Evolutionary conservation across 2,329 filamentous ascomycete genomes (phyloP).

Genomic region (Stemphylium vesicarium): DNA sequence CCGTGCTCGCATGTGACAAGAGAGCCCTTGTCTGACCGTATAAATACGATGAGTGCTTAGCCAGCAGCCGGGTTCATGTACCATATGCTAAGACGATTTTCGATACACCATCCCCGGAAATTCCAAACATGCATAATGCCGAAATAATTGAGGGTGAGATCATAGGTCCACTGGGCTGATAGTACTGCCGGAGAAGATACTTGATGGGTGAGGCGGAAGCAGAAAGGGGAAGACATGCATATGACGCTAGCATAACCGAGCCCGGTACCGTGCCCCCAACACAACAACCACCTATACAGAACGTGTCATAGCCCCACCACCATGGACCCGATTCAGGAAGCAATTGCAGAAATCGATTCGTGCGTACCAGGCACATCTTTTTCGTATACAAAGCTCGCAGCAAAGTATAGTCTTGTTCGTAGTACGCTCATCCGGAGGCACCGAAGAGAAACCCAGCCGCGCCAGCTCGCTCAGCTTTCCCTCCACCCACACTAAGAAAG

Average conservation of each 20-base stretch:
- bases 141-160: slow-evolving; percentile 3
- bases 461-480: neutral
- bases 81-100: slow-evolving; percentile 4
- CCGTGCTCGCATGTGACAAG: no score
- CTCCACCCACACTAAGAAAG: neutral
- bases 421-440: no score
- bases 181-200: slow-evolving; percentile 7
- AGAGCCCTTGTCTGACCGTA: neutral
- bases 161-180: neutral
- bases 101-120: slow-evolving; percentile 6
- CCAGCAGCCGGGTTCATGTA: slow-evolving; percentile 2
- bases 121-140: slow-evolving; percentile 7
- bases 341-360: no score
- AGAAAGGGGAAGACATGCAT: slow-evolving; percentile 14
- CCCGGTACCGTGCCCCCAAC: no score
- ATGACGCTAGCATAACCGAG: slow-evolving; percentile 19
- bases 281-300: no score
- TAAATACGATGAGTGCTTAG: neutral
- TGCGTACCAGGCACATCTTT: no score
- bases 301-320: no score
- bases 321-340: no score
- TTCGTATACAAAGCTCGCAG: no score
- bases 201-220: slow-evolving; percentile 4
- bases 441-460: no score
- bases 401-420: no score